Conservation (phyloP, 495 filamentous ascomycete genomes). For the Paragyromitra xinjiangensis region DNA sequence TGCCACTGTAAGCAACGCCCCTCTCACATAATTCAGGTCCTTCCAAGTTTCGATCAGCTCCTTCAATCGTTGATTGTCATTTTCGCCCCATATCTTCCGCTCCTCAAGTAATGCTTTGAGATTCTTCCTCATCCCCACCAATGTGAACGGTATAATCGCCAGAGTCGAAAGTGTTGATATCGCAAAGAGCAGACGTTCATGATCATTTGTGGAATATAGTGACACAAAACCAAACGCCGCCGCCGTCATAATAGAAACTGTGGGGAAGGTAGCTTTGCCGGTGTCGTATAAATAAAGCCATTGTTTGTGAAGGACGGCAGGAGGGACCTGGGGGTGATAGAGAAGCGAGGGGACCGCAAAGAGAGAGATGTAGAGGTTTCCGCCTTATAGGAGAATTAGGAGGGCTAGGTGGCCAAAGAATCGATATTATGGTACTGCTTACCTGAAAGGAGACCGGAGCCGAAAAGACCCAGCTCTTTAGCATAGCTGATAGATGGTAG, state of each 20-base stretch:
- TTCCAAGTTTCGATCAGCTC: slow-evolving; percentile 8
- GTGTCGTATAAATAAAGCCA: slow-evolving; percentile 29
- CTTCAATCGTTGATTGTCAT: background rate
- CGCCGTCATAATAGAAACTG: slow-evolving; percentile 4
- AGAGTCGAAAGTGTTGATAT: slow-evolving; percentile 13
- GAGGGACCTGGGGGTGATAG: slow-evolving; percentile 59
- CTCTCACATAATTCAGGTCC: slow-evolving; percentile 17
- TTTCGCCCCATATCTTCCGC: slow-evolving; percentile 1
- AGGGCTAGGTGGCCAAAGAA: background rate
- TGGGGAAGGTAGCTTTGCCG: slow-evolving; percentile 26
- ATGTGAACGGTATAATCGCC: slow-evolving; percentile 28
- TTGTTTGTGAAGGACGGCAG: slow-evolving; percentile 40
- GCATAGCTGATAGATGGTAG: background rate
- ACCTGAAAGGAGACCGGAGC: slow-evolving; percentile 29
- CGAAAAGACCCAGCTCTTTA: slow-evolving; percentile 15
- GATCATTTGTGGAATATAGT: slow-evolving; percentile 2
- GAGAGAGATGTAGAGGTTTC: slow-evolving; percentile 22
- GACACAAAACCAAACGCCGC: slow-evolving; percentile 19
- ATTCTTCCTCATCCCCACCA: slow-evolving; percentile 31
- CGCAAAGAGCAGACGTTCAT: background rate
- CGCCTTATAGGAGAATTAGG: slow-evolving; percentile 11
- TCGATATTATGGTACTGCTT: background rate
- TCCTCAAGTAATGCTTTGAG: slow-evolving; percentile 1
- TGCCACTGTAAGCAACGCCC: background rate
- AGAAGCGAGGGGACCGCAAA: slow-evolving; percentile 44